Base-by-base conservation (phyloP, 805 yeast species). In the Hanseniaspora vineae region DNA sequence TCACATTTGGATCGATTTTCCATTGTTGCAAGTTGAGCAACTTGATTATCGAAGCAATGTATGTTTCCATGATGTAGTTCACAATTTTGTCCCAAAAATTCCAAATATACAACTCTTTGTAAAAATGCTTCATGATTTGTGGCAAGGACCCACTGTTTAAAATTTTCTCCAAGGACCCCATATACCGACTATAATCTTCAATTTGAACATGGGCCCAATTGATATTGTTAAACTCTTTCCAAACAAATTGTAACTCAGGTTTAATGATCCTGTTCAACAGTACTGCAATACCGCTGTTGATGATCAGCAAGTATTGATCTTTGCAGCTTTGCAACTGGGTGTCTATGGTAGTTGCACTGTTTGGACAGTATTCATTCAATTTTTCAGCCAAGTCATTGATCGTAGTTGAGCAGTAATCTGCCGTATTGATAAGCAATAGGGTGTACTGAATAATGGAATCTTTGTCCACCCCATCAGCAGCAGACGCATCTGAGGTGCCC, bases 341-440 rank as follows among this genome's bases (percentile, higher is more conserved):
- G 15, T 33, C 37, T 14, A 33, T 33, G 15, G 37, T 33, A 6
- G 37, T 10, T 4, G 37, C 37, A 33, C 37, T 33, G 61, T 69
- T 55, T 64, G 66, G 59, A 33, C 74, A 64, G 62, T 72, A 55
- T 43, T 68, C 68, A 58, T 61, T 50, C 14, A 78, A 63, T 54
- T 77, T 77, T 23, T 81, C 84, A 54, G 80, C 87, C 42, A 92
- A 66, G 59, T 92, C 97, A 12, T 72, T 73, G 2, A 81, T 76
- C 2, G 96, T 92, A 11, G 77, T 70, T 15, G 85, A 76, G 50
- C 95, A 81, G 61, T 89, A 92, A 59, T 90, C 96, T 1, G 95
- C 87, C 0, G 98, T 90, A 55, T 87, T 86, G 35, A 90, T 66
- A 10, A 88, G 74, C 58, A 86, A 67, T 31, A 92, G 80, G 1